Evolutionary conservation across 495 filamentous ascomycete species (phyloP).

Genomic region (Penicillium simplicissimum): DNA sequence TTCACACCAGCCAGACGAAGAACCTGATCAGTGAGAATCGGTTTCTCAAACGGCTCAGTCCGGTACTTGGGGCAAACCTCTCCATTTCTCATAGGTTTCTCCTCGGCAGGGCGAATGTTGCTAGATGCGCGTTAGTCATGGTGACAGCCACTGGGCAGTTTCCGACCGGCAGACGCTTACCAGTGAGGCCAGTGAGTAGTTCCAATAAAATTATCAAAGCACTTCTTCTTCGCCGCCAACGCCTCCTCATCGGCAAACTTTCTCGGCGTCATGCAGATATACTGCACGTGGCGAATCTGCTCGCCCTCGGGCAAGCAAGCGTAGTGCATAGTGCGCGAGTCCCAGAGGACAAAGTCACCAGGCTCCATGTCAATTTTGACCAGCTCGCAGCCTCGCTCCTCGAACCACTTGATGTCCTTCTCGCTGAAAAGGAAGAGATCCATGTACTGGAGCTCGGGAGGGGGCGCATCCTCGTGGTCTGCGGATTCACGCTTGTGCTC

Average conservation of each 20-base stretch:
- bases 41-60: slow-evolving; percentile 23
- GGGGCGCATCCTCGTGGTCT: slow-evolving; percentile 33
- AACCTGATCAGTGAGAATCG: slow-evolving; percentile 26
- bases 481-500: slow-evolving; percentile 26
- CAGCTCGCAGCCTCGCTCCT: slow-evolving; percentile 38
- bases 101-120: slow-evolving; percentile 32
- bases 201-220: slow-evolving; percentile 31
- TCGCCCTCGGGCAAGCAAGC: slow-evolving; percentile 36
- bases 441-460: slow-evolving; percentile 33
- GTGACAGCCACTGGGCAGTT: too few relatives aligned
- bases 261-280: slow-evolving; percentile 35
- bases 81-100: slow-evolving; percentile 35
- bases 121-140: background rate
- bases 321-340: slow-evolving; percentile 44
- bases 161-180: background rate
- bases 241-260: slow-evolving; percentile 26
- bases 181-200: slow-evolving; percentile 37
- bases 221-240: slow-evolving; percentile 28
- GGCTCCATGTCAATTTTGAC: slow-evolving; percentile 42
- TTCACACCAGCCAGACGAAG: slow-evolving; percentile 32
- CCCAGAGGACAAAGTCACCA: slow-evolving; percentile 46
- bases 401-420: slow-evolving; percentile 43
- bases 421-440: slow-evolving; percentile 39
- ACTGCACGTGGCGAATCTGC: slow-evolving; percentile 40
- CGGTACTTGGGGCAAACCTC: slow-evolving; percentile 6